Evolutionary conservation across 2,329 filamentous ascomycete species (phyloP), one percentile per base, ranked within the genome.

Genomic region (Cladosporium sphaerospermum): DNA sequence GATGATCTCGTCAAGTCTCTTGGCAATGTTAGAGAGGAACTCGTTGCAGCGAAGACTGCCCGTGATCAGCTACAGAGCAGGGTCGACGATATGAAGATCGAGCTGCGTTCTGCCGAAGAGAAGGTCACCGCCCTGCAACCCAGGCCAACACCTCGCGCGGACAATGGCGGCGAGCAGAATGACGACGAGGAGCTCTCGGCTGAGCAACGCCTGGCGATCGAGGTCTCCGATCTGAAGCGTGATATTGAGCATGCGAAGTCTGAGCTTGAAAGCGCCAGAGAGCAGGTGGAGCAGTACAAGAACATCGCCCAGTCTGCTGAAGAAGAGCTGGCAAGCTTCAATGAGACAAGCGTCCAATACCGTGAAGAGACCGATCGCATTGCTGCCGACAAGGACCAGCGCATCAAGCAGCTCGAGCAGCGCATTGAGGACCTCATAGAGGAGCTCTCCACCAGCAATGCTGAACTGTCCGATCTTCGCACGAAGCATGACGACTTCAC

Each of bases 31-130:
- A 88, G 92, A 42, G 91, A 97, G 69, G 90, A 96, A 62, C 80
- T 95, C 48, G 83, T 93, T 43, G 84, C 85, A 23, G 83, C 85
- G 19, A 96, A 95, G 76, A 96, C 92, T 1, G 88, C 83, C 44
- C 84, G 87, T 45, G 92, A 97, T 67, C 88, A 96, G 67, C 78
- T 99, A 2, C 91, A 97, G 68, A 82, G 85, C 33, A 82, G 91
- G 54, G 89, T 96, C 3, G 88, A 95, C 59, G 92, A 97, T 71
- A 74, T 99, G 52, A 86, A 85, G 23, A 87, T 95, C 53, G 89
- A 97, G 67, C 76, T 97, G 23, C 86, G 87, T 61, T 90, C 86
- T 64, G 89, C 91, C 0, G 90, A 97, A 68, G 93, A 97, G 69
- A 86, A 90, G 47, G 79, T 88, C 5, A 84, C 88, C 60, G 81